Base-by-base conservation (phyloP, 495 filamentous ascomycete species). In the Penicillium pancosmium region DNA sequence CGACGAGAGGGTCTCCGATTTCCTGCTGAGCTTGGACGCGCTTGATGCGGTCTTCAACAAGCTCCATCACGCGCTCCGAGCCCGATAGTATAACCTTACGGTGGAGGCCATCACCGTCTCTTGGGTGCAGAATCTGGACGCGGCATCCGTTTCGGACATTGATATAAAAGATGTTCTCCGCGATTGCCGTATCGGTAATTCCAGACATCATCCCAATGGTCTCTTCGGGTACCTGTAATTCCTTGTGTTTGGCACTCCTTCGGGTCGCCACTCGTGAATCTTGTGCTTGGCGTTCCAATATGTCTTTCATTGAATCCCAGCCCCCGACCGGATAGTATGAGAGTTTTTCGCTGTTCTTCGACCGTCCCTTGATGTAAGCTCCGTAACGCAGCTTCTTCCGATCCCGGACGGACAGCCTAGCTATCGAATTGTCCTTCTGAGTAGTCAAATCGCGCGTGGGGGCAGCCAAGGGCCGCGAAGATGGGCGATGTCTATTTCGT, bases 141-240 rank as follows among this genome's bases (percentile, higher is more conserved):
- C 67, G 67, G 50, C 78, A 79, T 27, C 76, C 78, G 55, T 78
- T 69, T 12, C 64, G 70, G 15, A 78, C 44, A 10, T 61, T 54
- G 8, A 74, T 54, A 55, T 68, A 71, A 67, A 66, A 79, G 9
- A 79, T 68, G 59, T 80, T 80, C 55, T 80, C 78, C 43, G 63
- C 54, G 43, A 64, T 41, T 9, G 58, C 56, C 36, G 60, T 63
- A 1, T 57, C 55, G 15, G 66, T 70, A 7, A 67, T 52, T 4
- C 78, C 78, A 19, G 67, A 60, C 27, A 80, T 53, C 18, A 69
- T 19, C 1, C 66, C 77, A 21, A 80, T 56, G 0, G 70, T 77
- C 52, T 77, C 78, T 44, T 80, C 78, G 10, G 73, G 68, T 3
- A 79, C 16, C 27, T 67, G 49, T n/a, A 79, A 41, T 49, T 74